Conservation (phyloP, 805 yeast species). For the Metschnikowia dekortorum region DNA sequence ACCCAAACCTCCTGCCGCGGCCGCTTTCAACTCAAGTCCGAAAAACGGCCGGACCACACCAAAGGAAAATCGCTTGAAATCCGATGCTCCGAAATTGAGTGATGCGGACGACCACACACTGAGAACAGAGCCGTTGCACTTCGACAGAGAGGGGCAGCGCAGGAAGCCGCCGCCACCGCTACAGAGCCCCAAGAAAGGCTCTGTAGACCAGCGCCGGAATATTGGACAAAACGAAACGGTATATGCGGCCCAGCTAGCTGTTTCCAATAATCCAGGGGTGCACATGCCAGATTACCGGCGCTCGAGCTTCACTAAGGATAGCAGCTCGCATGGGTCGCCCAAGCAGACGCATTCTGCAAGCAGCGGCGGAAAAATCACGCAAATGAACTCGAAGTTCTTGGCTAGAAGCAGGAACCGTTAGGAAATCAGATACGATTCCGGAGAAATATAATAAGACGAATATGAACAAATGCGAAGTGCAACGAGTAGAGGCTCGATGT, state of each 20-base stretch:
- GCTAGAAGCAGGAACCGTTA: constrained; percentile 48
- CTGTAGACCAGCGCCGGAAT: constrained; percentile 4
- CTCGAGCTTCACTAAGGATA: constrained; percentile 29
- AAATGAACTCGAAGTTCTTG: constrained; percentile 57
- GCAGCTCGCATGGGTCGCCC: not conserved
- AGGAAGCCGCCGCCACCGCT: constrained; percentile 7
- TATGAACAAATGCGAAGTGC: not conserved
- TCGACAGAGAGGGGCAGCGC: constrained; percentile 3
- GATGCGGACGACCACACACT: not conserved
- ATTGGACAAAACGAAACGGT: constrained; percentile 23
- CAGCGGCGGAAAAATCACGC: constrained; percentile 36
- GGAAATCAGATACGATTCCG: not conserved
- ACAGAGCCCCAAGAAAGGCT: constrained; percentile 22
- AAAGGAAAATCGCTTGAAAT: not conserved
- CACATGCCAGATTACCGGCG: constrained; percentile 24
- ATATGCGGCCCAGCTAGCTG: constrained; percentile 45
- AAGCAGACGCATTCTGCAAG: not conserved
- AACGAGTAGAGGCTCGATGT: too few relatives aligned
- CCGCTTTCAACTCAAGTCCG: constrained; percentile 7
- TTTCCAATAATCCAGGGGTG: constrained; percentile 25
- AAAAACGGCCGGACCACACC: not conserved
- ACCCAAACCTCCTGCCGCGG: constrained; percentile 8
- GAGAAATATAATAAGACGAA: not conserved
- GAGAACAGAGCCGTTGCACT: not conserved
- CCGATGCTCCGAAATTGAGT: not conserved